Percentiles rank a stretch among this genome's conserved stretches.
phyloP scores from a whole-genome alignment of 2,329 filamentous ascomycete species.

The Pseudocercospora musae region DNA sequence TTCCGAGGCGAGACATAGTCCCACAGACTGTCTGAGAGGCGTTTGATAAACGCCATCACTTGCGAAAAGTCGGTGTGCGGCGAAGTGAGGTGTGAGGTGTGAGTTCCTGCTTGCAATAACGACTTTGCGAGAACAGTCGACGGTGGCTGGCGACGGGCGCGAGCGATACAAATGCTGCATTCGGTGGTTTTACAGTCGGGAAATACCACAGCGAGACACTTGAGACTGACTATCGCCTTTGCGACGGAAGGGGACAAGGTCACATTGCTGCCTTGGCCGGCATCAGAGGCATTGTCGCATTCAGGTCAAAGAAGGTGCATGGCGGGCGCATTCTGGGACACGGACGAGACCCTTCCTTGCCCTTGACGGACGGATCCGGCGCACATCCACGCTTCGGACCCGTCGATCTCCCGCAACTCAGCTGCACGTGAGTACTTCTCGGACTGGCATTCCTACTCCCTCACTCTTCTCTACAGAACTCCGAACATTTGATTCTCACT shows the following conservation, averaged over 20 bases:
- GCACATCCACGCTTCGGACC: neutral
- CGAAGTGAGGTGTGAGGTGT: neutral
- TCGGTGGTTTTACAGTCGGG: neutral
- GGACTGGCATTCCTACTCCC: neutral
- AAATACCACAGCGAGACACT: neutral
- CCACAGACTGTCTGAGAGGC: slow-evolving; percentile 41
- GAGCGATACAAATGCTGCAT: neutral
- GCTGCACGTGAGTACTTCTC: neutral
- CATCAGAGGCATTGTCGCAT: slow-evolving; percentile 1
- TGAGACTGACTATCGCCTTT: neutral
- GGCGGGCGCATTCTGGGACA: neutral
- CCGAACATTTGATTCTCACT: neutral
- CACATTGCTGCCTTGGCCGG: slow-evolving; percentile 1
- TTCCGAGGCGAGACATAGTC: slow-evolving; percentile 44
- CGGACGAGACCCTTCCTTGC: no score
- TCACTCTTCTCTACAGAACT: neutral
- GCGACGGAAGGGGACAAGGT: neutral
- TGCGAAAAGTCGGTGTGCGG: neutral
- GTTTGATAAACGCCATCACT: slow-evolving; percentile 26
- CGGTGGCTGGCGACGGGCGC: neutral
- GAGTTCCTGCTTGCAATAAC: neutral
- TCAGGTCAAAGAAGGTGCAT: neutral
- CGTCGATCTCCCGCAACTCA: neutral
- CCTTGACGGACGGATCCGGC: neutral
- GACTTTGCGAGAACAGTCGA: neutral